phyloP scores from a whole-genome alignment of 805 yeast genomes.

The Yamadazyma ubonensis region DNA sequence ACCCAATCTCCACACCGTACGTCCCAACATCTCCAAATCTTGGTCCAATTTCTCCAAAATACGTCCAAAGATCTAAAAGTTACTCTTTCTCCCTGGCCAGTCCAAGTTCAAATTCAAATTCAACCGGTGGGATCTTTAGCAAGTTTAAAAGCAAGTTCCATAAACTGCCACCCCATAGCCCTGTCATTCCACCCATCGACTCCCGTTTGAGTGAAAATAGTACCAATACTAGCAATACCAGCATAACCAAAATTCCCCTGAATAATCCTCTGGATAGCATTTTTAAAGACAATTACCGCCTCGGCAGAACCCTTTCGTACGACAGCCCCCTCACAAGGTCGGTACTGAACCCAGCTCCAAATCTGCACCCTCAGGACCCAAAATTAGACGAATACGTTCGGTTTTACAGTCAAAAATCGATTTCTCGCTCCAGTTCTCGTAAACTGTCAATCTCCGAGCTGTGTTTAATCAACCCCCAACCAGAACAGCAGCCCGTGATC shows the following conservation, averaged over 20 bases:
- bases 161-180: constrained; percentile 17
- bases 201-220: constrained; percentile 4
- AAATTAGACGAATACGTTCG: constrained; percentile 36
- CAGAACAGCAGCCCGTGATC: not conserved
- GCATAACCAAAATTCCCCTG: not conserved
- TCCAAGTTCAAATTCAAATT: not conserved
- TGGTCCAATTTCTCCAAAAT: not conserved
- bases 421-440: constrained; percentile 18
- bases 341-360: not conserved
- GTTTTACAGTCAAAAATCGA: constrained; percentile 28
- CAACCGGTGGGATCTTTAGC: constrained; percentile 25
- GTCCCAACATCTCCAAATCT: not conserved
- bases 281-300: constrained; percentile 15
- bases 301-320: constrained; percentile 9
- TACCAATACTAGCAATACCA: not conserved
- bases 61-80: not conserved
- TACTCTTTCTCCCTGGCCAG: not conserved
- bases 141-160: constrained; percentile 36
- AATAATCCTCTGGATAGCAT: not conserved
- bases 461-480: constrained; percentile 2
- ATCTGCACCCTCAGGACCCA: constrained; percentile 21
- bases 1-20: not conserved
- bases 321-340: constrained; percentile 2
- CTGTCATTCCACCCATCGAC: constrained; percentile 2
- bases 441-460: constrained; percentile 15